Percentiles rank a stretch among this genome's conserved stretches.
Evolutionary conservation across 2,329 filamentous ascomycete species (phyloP).

Genomic region (Talaromyces sp.): DNA sequence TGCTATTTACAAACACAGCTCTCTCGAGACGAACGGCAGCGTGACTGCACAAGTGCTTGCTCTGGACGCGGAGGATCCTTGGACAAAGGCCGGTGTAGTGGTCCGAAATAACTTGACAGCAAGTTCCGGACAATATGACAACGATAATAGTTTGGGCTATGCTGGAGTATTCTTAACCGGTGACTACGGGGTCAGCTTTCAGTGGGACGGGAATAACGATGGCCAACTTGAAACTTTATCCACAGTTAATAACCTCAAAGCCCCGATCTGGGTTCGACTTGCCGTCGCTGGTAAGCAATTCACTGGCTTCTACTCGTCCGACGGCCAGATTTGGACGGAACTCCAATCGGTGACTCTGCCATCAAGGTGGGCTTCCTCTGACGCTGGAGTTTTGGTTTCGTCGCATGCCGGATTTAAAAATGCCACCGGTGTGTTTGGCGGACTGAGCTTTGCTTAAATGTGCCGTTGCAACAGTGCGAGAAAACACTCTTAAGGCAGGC

Average conservation of each 20-base stretch:
- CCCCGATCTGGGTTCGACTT: background rate
- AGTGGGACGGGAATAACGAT: background rate
- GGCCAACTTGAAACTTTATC: background rate
- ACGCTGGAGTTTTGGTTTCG: background rate
- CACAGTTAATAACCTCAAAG: background rate
- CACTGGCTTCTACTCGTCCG: background rate
- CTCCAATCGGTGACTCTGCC: background rate
- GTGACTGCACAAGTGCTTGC: background rate
- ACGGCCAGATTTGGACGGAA: background rate
- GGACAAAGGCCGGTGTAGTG: conserved; percentile 2
- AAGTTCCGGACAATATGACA: background rate
- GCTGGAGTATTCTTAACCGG: background rate
- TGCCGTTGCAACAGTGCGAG: background rate
- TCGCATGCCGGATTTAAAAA: background rate
- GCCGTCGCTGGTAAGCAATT: background rate
- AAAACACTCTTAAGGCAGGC: background rate
- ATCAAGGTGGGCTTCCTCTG: background rate
- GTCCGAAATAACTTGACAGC: conserved; percentile 5
- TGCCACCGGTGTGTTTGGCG: background rate
- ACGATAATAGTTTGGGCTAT: background rate
- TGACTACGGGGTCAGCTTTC: background rate
- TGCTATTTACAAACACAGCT: conserved; percentile 4
- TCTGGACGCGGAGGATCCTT: background rate
- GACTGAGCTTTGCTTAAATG: background rate
- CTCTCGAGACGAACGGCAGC: background rate